These are phyloP conservation scores for Potentilla sterilis DNA, from an alignment of 306 rosid genomes.

Conservation along the genomic window DNA sequence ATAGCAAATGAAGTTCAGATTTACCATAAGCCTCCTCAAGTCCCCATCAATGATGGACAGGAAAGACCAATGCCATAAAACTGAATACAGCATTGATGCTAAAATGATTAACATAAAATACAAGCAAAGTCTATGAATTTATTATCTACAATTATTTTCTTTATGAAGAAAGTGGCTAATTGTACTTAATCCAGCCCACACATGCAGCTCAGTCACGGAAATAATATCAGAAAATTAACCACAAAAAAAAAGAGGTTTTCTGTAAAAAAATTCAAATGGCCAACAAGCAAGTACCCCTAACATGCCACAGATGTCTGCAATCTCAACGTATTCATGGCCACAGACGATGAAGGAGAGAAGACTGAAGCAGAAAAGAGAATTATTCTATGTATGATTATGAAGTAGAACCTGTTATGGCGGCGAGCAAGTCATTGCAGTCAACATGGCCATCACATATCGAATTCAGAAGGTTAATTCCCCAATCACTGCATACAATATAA, in stretches of 20 bases:
- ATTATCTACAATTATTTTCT: background rate
- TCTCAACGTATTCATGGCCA: background rate
- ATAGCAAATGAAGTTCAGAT: background rate
- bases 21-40: background rate
- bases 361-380: background rate
- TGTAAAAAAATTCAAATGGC: background rate
- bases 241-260: background rate
- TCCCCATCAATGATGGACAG: background rate
- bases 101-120: background rate
- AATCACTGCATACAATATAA: slow-evolving; percentile 51
- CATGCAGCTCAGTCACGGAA: background rate
- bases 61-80: background rate
- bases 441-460: slow-evolving; percentile 62
- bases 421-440: slow-evolving; percentile 70
- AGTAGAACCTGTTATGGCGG: slow-evolving; percentile 76
- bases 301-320: slow-evolving; percentile 1
- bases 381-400: background rate
- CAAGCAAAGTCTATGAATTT: background rate
- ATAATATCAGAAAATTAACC: background rate
- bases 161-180: background rate
- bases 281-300: background rate
- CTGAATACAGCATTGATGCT: background rate
- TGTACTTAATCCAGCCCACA: background rate
- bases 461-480: slow-evolving; percentile 74
- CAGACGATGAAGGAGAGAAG: slow-evolving; percentile 1